Conservation (phyloP, 75 land plant species). For the Pinus tabuliformis region DNA sequence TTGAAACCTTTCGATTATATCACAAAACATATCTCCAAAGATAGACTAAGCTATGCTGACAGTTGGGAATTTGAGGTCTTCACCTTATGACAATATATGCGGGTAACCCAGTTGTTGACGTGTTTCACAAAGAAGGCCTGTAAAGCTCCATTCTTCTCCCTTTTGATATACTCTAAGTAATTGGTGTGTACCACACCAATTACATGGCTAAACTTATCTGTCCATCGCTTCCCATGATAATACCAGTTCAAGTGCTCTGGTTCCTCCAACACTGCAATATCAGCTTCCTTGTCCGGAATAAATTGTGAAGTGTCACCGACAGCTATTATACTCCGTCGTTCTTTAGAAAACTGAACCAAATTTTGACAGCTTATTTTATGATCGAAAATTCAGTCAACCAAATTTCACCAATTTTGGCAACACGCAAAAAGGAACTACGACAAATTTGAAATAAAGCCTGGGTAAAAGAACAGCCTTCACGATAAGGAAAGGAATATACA, state of each 20-base stretch:
- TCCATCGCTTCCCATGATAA: constrained; percentile 96
- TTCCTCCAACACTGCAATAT: constrained; percentile 96
- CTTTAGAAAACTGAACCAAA: constrained; percentile 71
- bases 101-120: constrained; percentile 81
- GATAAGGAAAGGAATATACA: not conserved
- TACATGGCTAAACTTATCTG: constrained; percentile 94
- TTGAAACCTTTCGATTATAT: not conserved
- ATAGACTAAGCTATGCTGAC: not conserved
- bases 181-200: constrained; percentile 96
- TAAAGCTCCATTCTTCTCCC: constrained; percentile 91
- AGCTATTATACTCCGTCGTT: constrained; percentile 88
- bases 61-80: not conserved
- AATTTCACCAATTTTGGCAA: not conserved
- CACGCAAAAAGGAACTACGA: not conserved
- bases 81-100: constrained; percentile 92
- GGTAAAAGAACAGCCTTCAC: not conserved
- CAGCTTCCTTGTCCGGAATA: constrained; percentile 90
- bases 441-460: not conserved
- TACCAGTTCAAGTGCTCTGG: constrained; percentile 99
- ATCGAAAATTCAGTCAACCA: not conserved
- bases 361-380: constrained; percentile 8
- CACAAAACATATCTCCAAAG: not conserved
- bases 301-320: constrained; percentile 94
- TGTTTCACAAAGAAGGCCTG: constrained; percentile 95
- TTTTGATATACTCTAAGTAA: constrained; percentile 94